Base-by-base conservation (phyloP, 2,329 filamentous ascomycete genomes). In the Microdochium trichocladiopsis region DNA sequence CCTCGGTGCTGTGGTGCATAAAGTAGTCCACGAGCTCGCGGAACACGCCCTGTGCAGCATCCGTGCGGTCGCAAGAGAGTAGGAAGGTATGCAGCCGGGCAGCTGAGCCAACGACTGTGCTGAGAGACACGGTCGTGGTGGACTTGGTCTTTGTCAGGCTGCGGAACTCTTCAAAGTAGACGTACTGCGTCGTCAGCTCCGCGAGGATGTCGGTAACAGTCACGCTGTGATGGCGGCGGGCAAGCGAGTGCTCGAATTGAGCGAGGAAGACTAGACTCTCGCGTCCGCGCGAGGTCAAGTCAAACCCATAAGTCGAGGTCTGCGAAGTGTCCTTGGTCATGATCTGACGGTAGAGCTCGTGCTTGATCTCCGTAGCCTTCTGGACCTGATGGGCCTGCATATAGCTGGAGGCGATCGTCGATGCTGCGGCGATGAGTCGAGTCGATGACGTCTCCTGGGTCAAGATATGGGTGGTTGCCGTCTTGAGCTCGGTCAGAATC, bases 191-290 rank as follows among this genome's bases (percentile, higher is more conserved):
- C 22, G 71, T 72, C 49, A 76, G 60, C 33, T 71, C 64, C 4
- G 73, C 67, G 50, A 75, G 66, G 45, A 71, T 70, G 50, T 74
- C 71, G 14, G 67, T 71, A 12, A 75, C 57, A 4, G 68, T 68
- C 8, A 11, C 48, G 60, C 56, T 2, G 61, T 62, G 41, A 56
- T 61, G 36, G 10, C 36, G 11, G 36, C 64, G 58, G 28, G 59
- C 62, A 16, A 71, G 61, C 48, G 60, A 68, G 56, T 73, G 69
- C 57, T 76, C 70, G 2, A 76, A 61, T 51, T 74, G 70, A 18
- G 73, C 73, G 21, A 76, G 58, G 64, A 75, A 76, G 11, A 70
- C 68, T 14, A 71, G 61, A 49, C 62, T 65, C 48, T 66, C 61
- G n/a, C 65, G 68, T 10, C 62, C 62, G 50, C 63, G 63, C 1